Evolutionary conservation across 345 rosid species (phyloP), one percentile per base, ranked within the genome.

Genomic region (Schrenkiella parvula): DNA sequence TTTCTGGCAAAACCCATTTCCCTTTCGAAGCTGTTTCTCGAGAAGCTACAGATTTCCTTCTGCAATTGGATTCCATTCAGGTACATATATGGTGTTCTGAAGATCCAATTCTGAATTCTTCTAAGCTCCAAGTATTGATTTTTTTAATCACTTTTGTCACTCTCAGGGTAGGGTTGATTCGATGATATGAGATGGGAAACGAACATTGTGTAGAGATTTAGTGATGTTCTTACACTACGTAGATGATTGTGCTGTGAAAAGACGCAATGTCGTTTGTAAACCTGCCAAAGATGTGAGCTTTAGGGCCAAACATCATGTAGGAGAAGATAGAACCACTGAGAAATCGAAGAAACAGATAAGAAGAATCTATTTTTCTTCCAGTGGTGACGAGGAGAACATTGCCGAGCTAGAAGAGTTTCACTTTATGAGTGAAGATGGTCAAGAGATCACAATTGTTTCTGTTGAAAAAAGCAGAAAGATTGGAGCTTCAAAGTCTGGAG

Each of bases 341-440:
- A 83, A 74, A 34, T 61, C 78, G 81, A 79, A 79, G 54, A 82
- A 70, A 11, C 78, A 85, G 60, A 67, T 85, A 2, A 86, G 83
- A 52, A 84, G 66, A 66, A 76, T 87, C 42, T 62, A 52, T 48
- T 81, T 74, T 64, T 70, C 84, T 53, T 82, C 86, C 44, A 70
- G 76, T 58, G 81, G 72, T 1, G 72, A 72, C 43, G 85, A 77
- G 21, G 84, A 73, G 34, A 80, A 75, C 75, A 81, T 80, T 66
- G 82, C 79, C 47, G 92, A 87, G 86, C 83, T 87, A 46, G 87
- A 89, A 84, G 88, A 88, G 67, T 84, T 87, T 65, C 85, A 73
- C 46, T 77, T 86, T 44, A 62, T 73, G 29, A 75, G 72, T 38
- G 82, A 73, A 25, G 66, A 56, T n/a, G 55, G 8, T 3, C 82